phyloP scores from a whole-genome alignment of 2,329 filamentous ascomycete species.

The Trichophyton simii region DNA sequence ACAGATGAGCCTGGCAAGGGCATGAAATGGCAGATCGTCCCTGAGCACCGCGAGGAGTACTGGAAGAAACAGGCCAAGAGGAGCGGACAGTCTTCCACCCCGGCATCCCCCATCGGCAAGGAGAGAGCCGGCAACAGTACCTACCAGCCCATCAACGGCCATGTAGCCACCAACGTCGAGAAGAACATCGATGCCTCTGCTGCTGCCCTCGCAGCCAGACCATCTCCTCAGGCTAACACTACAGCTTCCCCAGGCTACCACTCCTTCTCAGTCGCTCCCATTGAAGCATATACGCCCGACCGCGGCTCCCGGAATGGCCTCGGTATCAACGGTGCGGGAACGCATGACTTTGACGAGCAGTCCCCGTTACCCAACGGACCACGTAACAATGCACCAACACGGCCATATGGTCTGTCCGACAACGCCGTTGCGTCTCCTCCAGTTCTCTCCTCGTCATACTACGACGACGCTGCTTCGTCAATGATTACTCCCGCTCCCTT shows the following conservation, averaged over 20 bases:
- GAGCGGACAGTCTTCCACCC: conserved; percentile 33
- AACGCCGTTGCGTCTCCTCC: conserved; percentile 33
- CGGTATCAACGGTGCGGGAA: conserved; percentile 20
- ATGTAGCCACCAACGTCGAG: conserved; percentile 14
- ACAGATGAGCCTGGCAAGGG: conserved; percentile 96
- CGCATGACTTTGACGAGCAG: conserved; percentile 31
- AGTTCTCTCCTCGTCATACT: conserved; percentile 37
- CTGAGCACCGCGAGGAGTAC: conserved; percentile 77
- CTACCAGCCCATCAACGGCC: conserved; percentile 26
- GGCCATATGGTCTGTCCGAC: conserved; percentile 30
- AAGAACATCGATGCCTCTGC: conserved; percentile 22
- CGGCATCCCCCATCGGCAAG: conserved; percentile 34
- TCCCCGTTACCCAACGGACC: conserved; percentile 20
- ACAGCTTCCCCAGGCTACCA: conserved; percentile 31
- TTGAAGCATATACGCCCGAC: conserved; percentile 38
- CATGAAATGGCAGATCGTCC: conserved; percentile 95
- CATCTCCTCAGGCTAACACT: conserved; percentile 26
- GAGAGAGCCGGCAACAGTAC: conserved; percentile 23
- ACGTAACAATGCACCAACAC: conserved; percentile 19
- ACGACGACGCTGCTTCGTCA: conserved; percentile 34
- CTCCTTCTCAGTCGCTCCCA: conserved; percentile 30
- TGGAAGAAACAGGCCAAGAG: conserved; percentile 50
- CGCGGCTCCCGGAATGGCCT: conserved; percentile 29
- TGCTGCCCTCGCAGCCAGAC: conserved; percentile 26
- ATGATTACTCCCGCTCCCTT: conserved; percentile 39